Conservation (phyloP, 2,329 filamentous ascomycete genomes). For the Venturiaceae sp. region DNA sequence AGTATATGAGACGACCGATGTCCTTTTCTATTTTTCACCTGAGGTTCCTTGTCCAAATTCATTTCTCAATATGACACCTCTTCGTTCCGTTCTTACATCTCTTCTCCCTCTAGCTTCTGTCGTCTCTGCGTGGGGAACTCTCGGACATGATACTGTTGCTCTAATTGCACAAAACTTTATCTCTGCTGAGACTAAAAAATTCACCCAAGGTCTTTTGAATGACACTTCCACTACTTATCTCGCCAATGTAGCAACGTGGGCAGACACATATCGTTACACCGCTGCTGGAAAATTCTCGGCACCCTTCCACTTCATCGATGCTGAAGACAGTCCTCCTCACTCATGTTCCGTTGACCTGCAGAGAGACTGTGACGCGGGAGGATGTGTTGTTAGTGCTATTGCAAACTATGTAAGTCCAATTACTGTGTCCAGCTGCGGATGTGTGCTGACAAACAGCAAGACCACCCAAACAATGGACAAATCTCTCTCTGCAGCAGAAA, state of each 20-base stretch:
- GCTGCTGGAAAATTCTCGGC: conserved; percentile 37
- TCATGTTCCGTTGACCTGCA: conserved; percentile 36
- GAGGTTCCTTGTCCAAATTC: neutral
- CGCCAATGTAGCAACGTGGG: conserved; percentile 44
- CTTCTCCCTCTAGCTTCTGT: neutral
- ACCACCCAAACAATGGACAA: conserved; percentile 27
- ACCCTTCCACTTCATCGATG: conserved; percentile 37
- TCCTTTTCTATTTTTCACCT: neutral
- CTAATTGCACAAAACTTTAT: conserved; percentile 44
- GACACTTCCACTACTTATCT: conserved; percentile 33
- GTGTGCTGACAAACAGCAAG: conserved; percentile 12
- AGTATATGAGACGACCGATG: neutral
- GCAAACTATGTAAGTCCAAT: conserved; percentile 34
- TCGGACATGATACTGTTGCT: conserved; percentile 46
- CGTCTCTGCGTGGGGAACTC: conserved; percentile 37
- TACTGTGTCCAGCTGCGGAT: neutral
- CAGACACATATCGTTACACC: conserved; percentile 40
- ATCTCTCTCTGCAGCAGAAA: conserved; percentile 20
- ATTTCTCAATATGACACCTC: neutral
- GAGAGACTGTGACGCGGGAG: conserved; percentile 38
- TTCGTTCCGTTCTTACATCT: neutral
- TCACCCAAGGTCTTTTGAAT: conserved; percentile 34
- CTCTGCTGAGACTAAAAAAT: conserved; percentile 30
- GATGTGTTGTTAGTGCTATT: conserved; percentile 44
- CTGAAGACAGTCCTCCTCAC: conserved; percentile 31